Conservation (phyloP, 1,284 basidiomycete species). For the Malassezia japonica region DNA sequence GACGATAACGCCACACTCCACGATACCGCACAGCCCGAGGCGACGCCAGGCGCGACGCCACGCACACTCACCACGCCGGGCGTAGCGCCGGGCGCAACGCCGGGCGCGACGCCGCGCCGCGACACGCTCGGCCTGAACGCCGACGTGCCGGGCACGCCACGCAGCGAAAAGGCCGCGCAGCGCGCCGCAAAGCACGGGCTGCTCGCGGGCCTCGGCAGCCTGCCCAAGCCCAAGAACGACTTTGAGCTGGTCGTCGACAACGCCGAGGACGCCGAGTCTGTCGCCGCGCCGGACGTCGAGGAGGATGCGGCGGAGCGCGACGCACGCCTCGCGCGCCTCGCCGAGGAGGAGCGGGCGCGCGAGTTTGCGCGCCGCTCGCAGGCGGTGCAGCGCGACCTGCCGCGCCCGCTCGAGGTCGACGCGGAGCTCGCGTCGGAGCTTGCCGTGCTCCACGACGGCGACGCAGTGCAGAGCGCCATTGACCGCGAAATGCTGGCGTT, state of each 20-base stretch:
- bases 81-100: neutral
- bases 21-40: slow-evolving; percentile 49
- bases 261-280: slow-evolving; percentile 55
- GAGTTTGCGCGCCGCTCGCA: slow-evolving; percentile 67
- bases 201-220: slow-evolving; percentile 66
- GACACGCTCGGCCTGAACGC: slow-evolving; percentile 81
- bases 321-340: slow-evolving; percentile 59
- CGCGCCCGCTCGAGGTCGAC: slow-evolving; percentile 76
- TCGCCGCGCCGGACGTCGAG: slow-evolving; percentile 4
- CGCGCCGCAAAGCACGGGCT: slow-evolving; percentile 53
- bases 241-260: slow-evolving; percentile 89
- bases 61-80: slow-evolving; percentile 9
- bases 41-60: slow-evolving; percentile 54
- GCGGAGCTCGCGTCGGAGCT: slow-evolving; percentile 50
- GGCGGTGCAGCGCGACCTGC: slow-evolving; percentile 71
- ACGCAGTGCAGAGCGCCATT: slow-evolving; percentile 55
- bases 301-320: slow-evolving; percentile 55
- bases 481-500: slow-evolving; percentile 70
- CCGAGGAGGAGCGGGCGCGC: slow-evolving; percentile 63
- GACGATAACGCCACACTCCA: slow-evolving; percentile 88
- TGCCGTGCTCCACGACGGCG: slow-evolving; percentile 38
- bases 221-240: slow-evolving; percentile 93
- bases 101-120: slow-evolving; percentile 75
- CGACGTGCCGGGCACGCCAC: slow-evolving; percentile 28
- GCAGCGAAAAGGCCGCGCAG: slow-evolving; percentile 21